phyloP scores from a whole-genome alignment of 768 basidiomycete species.

The Leccinum subgranulosum region DNA sequence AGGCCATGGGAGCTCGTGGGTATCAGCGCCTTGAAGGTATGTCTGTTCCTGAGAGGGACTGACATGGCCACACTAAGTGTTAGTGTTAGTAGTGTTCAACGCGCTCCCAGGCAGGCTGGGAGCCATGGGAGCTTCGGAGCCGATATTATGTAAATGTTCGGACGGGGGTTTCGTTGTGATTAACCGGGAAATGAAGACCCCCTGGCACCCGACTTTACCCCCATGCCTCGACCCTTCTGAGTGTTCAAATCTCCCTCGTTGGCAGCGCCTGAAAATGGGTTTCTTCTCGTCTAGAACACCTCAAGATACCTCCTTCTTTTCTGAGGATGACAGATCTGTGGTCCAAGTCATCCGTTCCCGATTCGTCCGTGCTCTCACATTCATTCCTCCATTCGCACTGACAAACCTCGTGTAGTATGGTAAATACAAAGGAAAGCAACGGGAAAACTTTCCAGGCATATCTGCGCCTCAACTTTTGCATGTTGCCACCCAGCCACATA shows the following conservation, averaged over 20 bases:
- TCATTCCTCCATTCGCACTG: slow-evolving; percentile 11
- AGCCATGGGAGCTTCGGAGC: slow-evolving; percentile 2
- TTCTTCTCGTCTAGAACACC: slow-evolving; percentile 30
- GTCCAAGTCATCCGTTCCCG: slow-evolving; percentile 58
- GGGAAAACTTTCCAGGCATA: slow-evolving; percentile 37
- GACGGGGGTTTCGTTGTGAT: slow-evolving; percentile 10
- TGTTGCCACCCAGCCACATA: slow-evolving; percentile 17
- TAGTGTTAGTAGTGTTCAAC: not conserved
- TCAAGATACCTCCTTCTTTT: slow-evolving; percentile 13
- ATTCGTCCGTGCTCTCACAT: slow-evolving; percentile 44
- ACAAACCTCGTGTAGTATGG: slow-evolving; percentile 42
- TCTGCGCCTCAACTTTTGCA: slow-evolving; percentile 31
- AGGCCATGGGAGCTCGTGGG: not conserved
- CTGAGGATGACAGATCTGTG: slow-evolving; percentile 43
- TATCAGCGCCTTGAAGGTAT: not conserved
- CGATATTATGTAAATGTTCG: slow-evolving; percentile 6
- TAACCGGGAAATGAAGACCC: slow-evolving; percentile 10
- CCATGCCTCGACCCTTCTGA: slow-evolving; percentile 2
- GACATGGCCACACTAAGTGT: slow-evolving; percentile 5
- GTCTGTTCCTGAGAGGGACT: not conserved
- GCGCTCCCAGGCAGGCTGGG: not conserved
- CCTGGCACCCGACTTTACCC: slow-evolving; percentile 21
- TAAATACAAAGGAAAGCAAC: slow-evolving; percentile 56
- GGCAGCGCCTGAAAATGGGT: slow-evolving; percentile 21
- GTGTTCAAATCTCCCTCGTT: not conserved